Base-by-base conservation (phyloP, 129 eudicot species). In the Flaveria brownii region DNA sequence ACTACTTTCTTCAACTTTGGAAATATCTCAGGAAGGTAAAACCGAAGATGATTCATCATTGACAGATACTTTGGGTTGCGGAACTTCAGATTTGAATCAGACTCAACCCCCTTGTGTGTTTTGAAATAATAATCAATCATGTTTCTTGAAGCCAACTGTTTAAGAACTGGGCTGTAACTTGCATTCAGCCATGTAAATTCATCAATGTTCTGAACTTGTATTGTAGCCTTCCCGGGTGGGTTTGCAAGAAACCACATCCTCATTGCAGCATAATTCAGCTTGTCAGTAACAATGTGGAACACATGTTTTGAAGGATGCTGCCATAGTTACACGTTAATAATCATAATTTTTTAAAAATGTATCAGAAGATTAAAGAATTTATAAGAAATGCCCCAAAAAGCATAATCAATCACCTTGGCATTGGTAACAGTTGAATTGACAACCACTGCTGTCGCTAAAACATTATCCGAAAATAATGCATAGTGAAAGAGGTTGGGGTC, bases 151-250 rank as follows among this genome's bases (percentile, higher is more conserved):
- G 83, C 82, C 84, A 91, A 62, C 65, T 94, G 99, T 82, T 84
- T 87, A 3, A 94, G 87, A 70, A 94, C 96, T 46, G 99, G 99
- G 77, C 99, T 94, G 66, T 94, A 94, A 79, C 99, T 94, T 17
- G 99, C 89, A 78, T 94, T 94, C 41, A 94, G 62, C 99, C 99
- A 94, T 18, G 99, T 94, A 68, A 94, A 94, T 39, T 91, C 97
- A 71, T 94, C 99, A 26, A 94, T 86, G 75, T 84, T 89, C 80
- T 91, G 92, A 56, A 94, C 99, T 72, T 94, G 85, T 69, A 94
- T 82, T 69, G 97, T 84, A 84, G 97, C 96, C 57, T 80, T 77
- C 55, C 90, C 80, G 2, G 96, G 93, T 49, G 94, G 93, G 77
- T 94, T 91, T 30, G 92, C 85, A 79, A 91, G 84, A 83, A 94